Percentiles rank a stretch among this genome's conserved stretches.
Conservation (phyloP, 352 stramenopile species). For the Globisporangium nodosum region DNA sequence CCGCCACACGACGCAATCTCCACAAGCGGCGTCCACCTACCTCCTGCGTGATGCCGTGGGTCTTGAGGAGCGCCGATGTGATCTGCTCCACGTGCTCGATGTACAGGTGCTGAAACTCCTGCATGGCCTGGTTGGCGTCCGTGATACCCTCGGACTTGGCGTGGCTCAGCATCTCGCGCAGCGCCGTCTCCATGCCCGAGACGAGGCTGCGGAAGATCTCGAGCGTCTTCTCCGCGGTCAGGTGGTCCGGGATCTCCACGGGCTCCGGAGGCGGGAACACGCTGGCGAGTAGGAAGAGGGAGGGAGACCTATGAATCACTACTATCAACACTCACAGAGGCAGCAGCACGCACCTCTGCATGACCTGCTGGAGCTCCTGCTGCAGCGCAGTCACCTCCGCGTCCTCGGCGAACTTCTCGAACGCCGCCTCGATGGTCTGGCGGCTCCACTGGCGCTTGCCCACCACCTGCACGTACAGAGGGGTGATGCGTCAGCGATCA, state of each 20-base stretch:
- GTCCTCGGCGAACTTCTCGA: slow-evolving; percentile 62
- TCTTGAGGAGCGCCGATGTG: slow-evolving; percentile 61
- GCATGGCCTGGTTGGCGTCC: slow-evolving; percentile 58
- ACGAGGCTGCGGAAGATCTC: slow-evolving; percentile 63
- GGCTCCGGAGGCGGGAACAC: slow-evolving; percentile 49
- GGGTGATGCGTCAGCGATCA: neutral
- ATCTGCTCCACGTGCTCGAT: slow-evolving; percentile 71
- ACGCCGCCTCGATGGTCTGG: slow-evolving; percentile 48
- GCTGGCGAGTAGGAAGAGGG: slow-evolving; percentile 13
- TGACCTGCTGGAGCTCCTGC: slow-evolving; percentile 60
- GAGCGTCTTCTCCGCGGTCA: slow-evolving; percentile 67
- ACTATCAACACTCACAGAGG: neutral
- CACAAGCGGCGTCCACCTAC: slow-evolving; percentile 16
- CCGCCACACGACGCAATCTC: neutral
- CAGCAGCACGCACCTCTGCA: slow-evolving; percentile 37
- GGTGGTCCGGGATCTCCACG: slow-evolving; percentile 55
- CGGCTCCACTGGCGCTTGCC: slow-evolving; percentile 54
- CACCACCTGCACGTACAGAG: slow-evolving; percentile 28
- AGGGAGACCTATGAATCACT: too few relatives aligned
- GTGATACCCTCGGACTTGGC: slow-evolving; percentile 67
- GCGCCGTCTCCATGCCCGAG: slow-evolving; percentile 72
- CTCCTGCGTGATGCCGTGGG: slow-evolving; percentile 52
- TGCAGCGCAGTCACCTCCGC: slow-evolving; percentile 53
- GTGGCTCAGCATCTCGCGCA: slow-evolving; percentile 69
- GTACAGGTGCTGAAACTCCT: slow-evolving; percentile 73